Evolutionary conservation across 495 filamentous ascomycete species (phyloP).

Genomic region (Penicillium goetzii): DNA sequence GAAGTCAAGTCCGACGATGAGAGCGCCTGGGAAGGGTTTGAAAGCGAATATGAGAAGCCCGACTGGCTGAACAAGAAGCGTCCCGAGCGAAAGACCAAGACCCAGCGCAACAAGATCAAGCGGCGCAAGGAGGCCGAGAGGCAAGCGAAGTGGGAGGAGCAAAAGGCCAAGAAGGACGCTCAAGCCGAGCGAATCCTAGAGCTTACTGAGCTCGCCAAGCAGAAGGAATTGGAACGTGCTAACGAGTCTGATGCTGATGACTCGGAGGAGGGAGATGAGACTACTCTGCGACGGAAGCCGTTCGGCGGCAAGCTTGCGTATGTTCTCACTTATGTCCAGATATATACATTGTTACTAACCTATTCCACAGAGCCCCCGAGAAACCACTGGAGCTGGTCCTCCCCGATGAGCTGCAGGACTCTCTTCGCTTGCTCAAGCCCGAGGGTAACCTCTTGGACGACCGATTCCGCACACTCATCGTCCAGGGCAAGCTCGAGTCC

Average conservation of each 20-base stretch:
- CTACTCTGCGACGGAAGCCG: constrained; percentile 69
- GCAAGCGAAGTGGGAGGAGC: constrained; percentile 67
- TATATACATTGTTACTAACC: constrained; percentile 30
- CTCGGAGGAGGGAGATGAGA: constrained; percentile 49
- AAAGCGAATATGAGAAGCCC: constrained; percentile 67
- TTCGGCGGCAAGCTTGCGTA: constrained; percentile 71
- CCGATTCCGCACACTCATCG: constrained; percentile 82
- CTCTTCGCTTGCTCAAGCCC: constrained; percentile 82
- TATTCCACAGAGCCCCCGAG: constrained; percentile 64
- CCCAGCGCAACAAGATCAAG: constrained; percentile 84
- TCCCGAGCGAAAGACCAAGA: constrained; percentile 79
- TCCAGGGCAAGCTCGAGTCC: constrained; percentile 86
- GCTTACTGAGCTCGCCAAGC: constrained; percentile 64
- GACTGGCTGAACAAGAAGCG: constrained; percentile 70
- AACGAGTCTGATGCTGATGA: constrained; percentile 57
- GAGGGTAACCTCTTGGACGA: constrained; percentile 94
- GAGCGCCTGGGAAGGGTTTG: constrained; percentile 84
- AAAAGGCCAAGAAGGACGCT: constrained; percentile 67
- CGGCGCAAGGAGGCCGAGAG: constrained; percentile 85
- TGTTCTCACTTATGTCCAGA: constrained; percentile 27
- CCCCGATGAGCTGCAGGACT: constrained; percentile 92
- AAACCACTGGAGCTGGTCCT: constrained; percentile 85
- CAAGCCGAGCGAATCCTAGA: constrained; percentile 67
- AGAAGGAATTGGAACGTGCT: constrained; percentile 55
- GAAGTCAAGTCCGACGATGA: constrained; percentile 79